Percentiles rank a stretch among this genome's conserved stretches.
phyloP scores from a whole-genome alignment of 169 alveolate species.

The Perkinsus olseni region DNA sequence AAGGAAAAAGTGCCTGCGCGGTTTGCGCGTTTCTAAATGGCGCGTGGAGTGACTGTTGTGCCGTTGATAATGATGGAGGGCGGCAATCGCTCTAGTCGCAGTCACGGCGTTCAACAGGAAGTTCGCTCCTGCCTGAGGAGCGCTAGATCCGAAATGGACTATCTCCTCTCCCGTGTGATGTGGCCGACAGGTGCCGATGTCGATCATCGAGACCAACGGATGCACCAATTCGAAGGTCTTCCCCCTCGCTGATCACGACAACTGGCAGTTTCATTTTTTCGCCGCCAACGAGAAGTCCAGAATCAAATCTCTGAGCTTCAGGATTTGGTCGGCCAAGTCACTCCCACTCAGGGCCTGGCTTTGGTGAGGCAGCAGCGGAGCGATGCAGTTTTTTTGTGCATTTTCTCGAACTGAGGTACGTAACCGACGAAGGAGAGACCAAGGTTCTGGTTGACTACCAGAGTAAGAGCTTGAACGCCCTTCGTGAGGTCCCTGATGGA shows the following conservation, averaged over 20 bases:
- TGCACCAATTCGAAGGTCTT: background rate
- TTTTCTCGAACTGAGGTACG: background rate
- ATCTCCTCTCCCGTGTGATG: too few species aligned
- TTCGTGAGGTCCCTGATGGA: background rate
- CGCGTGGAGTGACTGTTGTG: too few species aligned
- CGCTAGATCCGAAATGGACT: too few species aligned
- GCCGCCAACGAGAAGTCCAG: background rate
- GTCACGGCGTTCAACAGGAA: too few species aligned
- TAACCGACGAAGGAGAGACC: background rate
- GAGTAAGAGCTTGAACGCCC: background rate
- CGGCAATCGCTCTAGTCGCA: too few species aligned
- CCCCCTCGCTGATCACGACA: background rate
- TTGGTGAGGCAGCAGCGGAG: background rate
- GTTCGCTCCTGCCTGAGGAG: too few species aligned
- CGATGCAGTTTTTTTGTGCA: background rate
- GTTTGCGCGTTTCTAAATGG: too few species aligned
- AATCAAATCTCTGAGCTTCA: background rate
- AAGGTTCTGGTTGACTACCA: background rate
- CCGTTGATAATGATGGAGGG: too few species aligned
- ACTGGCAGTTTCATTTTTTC: background rate
- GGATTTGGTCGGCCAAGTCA: background rate
- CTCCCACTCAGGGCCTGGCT: background rate
- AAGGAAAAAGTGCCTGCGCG: too few species aligned
- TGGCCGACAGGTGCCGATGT: background rate
- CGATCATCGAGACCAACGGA: background rate